Evolutionary conservation across 2,329 filamentous ascomycete species (phyloP).

Genomic region (Fusarium pseudoanthophilum): DNA sequence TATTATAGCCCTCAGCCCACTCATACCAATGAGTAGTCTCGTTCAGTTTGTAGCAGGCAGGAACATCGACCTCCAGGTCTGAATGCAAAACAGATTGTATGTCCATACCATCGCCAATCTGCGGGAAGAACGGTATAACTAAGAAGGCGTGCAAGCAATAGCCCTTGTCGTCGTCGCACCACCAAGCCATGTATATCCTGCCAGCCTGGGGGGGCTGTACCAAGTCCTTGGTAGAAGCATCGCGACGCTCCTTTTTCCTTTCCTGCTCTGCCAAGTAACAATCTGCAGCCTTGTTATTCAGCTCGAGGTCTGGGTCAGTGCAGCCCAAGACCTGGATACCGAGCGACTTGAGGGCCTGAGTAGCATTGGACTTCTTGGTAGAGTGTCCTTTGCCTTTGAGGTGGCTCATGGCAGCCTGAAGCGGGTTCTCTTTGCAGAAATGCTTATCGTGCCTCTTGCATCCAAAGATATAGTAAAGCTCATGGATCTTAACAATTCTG

Average conservation of each 20-base stretch:
- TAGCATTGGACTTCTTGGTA: fast-evolving
- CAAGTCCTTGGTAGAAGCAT: fast-evolving
- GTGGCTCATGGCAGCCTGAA: not conserved
- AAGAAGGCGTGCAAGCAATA: not conserved
- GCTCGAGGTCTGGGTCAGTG: fast-evolving
- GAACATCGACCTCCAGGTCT: fast-evolving
- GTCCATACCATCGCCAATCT: fast-evolving
- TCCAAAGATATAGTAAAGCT: fast-evolving
- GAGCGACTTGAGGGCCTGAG: not conserved
- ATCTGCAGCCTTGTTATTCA: not conserved
- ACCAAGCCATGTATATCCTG: not conserved
- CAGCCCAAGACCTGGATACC: fast-evolving
- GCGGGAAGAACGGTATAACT: not conserved
- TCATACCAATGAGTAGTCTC: too few relatives aligned
- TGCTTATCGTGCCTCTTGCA: not conserved
- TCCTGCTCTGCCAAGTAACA: not conserved
- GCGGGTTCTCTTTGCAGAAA: fast-evolving
- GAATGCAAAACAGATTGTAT: not conserved
- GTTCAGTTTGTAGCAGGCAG: fast-evolving
- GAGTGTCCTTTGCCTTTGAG: not conserved
- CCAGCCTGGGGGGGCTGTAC: not conserved
- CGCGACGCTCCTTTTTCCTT: fast-evolving
- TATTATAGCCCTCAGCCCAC: fast-evolving
- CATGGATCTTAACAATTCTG: not conserved
- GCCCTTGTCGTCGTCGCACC: fast-evolving